phyloP scores from a whole-genome alignment of 2,329 filamentous ascomycete genomes.

The Albophoma yamanashiensis region DNA sequence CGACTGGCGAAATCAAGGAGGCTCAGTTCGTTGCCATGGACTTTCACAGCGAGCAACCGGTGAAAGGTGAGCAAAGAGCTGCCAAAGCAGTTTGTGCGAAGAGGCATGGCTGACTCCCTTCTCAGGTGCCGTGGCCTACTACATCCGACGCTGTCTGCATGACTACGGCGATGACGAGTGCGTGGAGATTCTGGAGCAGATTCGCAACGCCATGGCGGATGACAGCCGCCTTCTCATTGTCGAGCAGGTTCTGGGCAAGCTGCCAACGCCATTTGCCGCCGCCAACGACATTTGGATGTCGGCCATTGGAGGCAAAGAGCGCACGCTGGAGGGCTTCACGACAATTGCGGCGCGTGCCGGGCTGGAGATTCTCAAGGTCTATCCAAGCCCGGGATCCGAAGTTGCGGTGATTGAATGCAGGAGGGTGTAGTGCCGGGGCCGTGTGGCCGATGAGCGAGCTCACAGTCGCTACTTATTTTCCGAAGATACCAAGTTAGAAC shows the following conservation, averaged over 20 bases:
- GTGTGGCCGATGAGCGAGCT: neutral
- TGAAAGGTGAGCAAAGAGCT: slow-evolving; percentile 4
- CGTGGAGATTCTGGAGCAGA: slow-evolving; percentile 17
- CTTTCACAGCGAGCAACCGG: slow-evolving; percentile 10
- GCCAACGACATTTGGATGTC: slow-evolving; percentile 21
- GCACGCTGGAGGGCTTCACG: slow-evolving; percentile 15
- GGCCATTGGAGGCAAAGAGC: slow-evolving; percentile 21
- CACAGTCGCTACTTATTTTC: no score
- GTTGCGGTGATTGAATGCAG: slow-evolving; percentile 11
- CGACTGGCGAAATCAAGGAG: neutral
- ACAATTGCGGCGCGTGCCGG: slow-evolving; percentile 13
- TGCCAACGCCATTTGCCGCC: slow-evolving; percentile 12
- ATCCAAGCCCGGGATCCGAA: slow-evolving; percentile 2
- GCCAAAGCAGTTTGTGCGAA: neutral
- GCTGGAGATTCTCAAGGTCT: slow-evolving; percentile 13
- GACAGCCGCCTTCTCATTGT: slow-evolving; percentile 23
- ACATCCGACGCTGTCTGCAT: slow-evolving; percentile 24
- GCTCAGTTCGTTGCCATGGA: slow-evolving; percentile 3
- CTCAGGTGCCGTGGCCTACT: slow-evolving; percentile 23
- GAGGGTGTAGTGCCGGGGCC: neutral
- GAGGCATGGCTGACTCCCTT: neutral
- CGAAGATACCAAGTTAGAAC: no score
- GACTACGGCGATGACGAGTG: slow-evolving; percentile 23
- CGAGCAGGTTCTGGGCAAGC: slow-evolving; percentile 18
- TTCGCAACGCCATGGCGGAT: slow-evolving; percentile 15